Evolutionary conservation across 139 green algal species (phyloP).

Genomic region (Bryopsis sp.): DNA sequence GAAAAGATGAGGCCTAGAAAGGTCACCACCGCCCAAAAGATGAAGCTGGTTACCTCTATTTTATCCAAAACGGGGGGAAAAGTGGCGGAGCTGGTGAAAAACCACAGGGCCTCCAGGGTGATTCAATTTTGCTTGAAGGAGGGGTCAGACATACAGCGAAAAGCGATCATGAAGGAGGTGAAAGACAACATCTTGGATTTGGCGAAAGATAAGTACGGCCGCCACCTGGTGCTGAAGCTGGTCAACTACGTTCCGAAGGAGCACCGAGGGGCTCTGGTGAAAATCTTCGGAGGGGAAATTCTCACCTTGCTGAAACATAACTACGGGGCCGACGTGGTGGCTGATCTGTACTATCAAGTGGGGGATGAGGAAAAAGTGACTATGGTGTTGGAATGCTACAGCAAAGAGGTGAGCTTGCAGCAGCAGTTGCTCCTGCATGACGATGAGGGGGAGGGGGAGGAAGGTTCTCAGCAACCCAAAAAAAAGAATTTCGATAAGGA

Average conservation of each 20-base stretch:
- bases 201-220: slow-evolving; percentile 67
- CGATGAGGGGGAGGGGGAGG: neutral
- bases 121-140: slow-evolving; percentile 78
- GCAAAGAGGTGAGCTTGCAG: slow-evolving; percentile 41
- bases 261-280: slow-evolving; percentile 42
- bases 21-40: slow-evolving; percentile 29
- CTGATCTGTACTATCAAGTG: slow-evolving; percentile 63
- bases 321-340: slow-evolving; percentile 61
- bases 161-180: slow-evolving; percentile 56
- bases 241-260: slow-evolving; percentile 27
- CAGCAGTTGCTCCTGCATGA: neutral
- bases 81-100: slow-evolving; percentile 51
- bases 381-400: slow-evolving; percentile 48
- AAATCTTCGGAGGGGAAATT: slow-evolving; percentile 56
- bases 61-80: slow-evolving; percentile 35
- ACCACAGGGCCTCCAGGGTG: slow-evolving; percentile 68
- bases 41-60: slow-evolving; percentile 43
- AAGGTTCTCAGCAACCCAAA: neutral
- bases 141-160: slow-evolving; percentile 38
- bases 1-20: slow-evolving; percentile 52
- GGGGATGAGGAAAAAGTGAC: slow-evolving; percentile 47
- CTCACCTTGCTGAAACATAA: slow-evolving; percentile 73
- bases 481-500: neutral
- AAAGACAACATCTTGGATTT: slow-evolving; percentile 51
- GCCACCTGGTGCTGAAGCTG: slow-evolving; percentile 75